Evolutionary conservation across 768 basidiomycete genomes (phyloP).

Genomic region (Tremella fuciformis): DNA sequence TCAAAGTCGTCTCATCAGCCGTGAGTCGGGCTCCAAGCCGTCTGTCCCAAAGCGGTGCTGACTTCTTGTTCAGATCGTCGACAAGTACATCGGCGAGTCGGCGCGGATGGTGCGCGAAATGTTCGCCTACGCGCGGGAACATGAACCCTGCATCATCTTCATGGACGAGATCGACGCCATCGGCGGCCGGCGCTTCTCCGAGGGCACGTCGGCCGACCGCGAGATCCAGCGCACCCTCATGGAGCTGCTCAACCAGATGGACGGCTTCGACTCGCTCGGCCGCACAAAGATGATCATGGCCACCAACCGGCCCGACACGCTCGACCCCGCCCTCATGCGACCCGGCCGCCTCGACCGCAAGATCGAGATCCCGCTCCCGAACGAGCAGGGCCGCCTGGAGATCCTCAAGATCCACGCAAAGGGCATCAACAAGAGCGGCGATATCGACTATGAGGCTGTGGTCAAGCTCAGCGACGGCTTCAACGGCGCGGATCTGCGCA

Average conservation of each 20-base stretch:
- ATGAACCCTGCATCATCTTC: slow-evolving; percentile 97
- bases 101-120: slow-evolving; percentile 95
- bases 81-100: slow-evolving; percentile 93
- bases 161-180: slow-evolving; percentile 91
- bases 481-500: slow-evolving; percentile 94
- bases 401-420: slow-evolving; percentile 96
- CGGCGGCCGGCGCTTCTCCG: slow-evolving; percentile 83
- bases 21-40: slow-evolving; percentile 66
- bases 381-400: slow-evolving; percentile 92
- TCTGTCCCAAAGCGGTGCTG: slow-evolving; percentile 1
- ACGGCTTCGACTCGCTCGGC: slow-evolving; percentile 96
- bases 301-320: slow-evolving; percentile 97
- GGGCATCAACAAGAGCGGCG: slow-evolving; percentile 89
- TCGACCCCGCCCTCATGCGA: slow-evolving; percentile 92
- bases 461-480: slow-evolving; percentile 88
- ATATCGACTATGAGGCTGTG: slow-evolving; percentile 96
- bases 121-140: slow-evolving; percentile 96
- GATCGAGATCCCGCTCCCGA: slow-evolving; percentile 95
- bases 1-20: slow-evolving; percentile 96
- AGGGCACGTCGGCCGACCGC: slow-evolving; percentile 95
- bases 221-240: slow-evolving; percentile 98
- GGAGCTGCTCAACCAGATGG: slow-evolving; percentile 99
- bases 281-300: slow-evolving; percentile 98
- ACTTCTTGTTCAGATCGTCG: slow-evolving; percentile 52
- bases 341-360: slow-evolving; percentile 95